Percentiles rank a stretch among this genome's conserved stretches.
phyloP scores from a whole-genome alignment of 2,329 filamentous ascomycete species.

The Colletotrichum sp. region DNA sequence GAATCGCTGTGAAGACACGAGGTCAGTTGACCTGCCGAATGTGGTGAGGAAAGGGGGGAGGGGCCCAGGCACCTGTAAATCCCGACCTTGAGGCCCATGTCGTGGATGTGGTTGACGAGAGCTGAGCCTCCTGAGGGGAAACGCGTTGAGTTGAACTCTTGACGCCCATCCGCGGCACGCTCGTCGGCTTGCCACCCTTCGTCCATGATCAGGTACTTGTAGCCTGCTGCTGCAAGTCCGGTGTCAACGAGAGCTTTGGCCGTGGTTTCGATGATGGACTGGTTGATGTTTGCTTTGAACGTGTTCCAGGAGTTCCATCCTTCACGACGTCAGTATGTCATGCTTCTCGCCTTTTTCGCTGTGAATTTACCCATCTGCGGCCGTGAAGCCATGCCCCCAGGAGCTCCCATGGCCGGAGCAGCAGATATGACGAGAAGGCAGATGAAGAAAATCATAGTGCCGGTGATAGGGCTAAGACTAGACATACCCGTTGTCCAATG shows the following conservation, averaged over 20 bases:
- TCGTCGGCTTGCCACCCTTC: not conserved
- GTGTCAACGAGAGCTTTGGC: not conserved
- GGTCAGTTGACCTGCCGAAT: not conserved
- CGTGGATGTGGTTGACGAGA: conserved; percentile 51
- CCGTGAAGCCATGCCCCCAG: not conserved
- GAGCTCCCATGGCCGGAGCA: not conserved
- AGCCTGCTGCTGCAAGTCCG: conserved; percentile 1
- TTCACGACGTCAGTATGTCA: not conserved
- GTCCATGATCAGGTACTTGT: conserved; percentile 13
- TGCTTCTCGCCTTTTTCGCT: not conserved
- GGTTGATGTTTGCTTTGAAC: conserved; percentile 22
- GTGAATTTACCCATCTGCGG: not conserved
- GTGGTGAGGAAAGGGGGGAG: not conserved
- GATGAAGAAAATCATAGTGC: not conserved
- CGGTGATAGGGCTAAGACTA: not conserved
- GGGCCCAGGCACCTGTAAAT: conserved; percentile 44
- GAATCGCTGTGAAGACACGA: conserved; percentile 31
- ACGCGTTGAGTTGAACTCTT: not conserved
- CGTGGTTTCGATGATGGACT: conserved; percentile 20
- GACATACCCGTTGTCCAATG: not conserved
- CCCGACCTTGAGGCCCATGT: conserved; percentile 52
- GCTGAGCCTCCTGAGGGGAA: conserved; percentile 36
- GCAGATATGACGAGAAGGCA: not conserved
- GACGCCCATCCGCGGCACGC: not conserved
- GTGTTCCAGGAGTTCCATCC: conserved; percentile 19